A percentile compares a stretch with the other conserved stretches of the same genome.
These are phyloP conservation scores for Ceratobasidium sp. DNA, from an alignment of 1,284 basidiomycete genomes.

Conservation along the genomic window DNA sequence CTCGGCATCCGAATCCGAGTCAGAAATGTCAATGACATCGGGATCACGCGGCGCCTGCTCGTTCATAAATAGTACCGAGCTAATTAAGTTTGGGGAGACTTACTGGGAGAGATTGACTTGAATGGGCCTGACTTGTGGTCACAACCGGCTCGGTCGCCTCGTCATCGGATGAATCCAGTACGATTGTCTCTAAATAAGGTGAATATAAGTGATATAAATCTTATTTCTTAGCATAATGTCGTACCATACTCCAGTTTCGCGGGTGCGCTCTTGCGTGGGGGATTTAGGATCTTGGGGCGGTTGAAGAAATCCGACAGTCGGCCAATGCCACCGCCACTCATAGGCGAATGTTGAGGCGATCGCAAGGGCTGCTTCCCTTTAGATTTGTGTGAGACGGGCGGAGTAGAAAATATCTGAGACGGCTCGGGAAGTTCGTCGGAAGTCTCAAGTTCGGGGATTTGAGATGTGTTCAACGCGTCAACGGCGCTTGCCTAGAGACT, in stretches of 20 bases:
- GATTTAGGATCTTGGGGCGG: not conserved
- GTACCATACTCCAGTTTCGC: constrained; percentile 3
- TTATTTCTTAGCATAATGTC: not conserved
- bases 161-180: constrained; percentile 36
- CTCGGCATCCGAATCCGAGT: constrained; percentile 10
- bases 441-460: not conserved
- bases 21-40: constrained; percentile 11
- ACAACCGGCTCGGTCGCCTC: not conserved
- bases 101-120: not conserved
- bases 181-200: not conserved
- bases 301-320: not conserved
- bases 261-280: constrained; percentile 7
- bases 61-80: not conserved
- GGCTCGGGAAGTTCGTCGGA: not conserved
- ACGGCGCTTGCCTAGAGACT: constrained; percentile 16
- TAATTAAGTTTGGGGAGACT: not conserved
- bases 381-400: not conserved
- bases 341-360: not conserved
- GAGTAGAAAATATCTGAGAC: not conserved
- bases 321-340: not conserved
- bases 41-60: not conserved
- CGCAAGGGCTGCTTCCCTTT: not conserved
- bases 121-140: not conserved
- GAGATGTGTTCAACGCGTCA: not conserved
- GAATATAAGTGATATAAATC: not conserved